phyloP scores from a whole-genome alignment of 2,329 filamentous ascomycete species.

The Plectosphaerella plurivora region DNA sequence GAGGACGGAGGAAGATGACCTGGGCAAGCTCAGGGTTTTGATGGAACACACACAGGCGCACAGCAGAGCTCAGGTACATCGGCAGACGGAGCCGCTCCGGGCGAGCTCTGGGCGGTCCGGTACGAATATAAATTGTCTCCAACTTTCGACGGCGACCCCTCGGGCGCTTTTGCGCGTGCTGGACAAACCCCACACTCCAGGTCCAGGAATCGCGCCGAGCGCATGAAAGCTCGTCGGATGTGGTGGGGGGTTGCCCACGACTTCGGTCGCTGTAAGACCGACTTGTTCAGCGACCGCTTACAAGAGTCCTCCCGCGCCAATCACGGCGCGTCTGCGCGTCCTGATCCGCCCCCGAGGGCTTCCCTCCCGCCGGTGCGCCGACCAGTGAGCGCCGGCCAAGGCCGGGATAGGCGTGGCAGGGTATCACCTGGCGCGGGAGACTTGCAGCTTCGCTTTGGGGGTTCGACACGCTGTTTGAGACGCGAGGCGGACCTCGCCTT shows the following conservation, averaged over 20 bases:
- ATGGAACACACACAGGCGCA: too few relatives aligned
- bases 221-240: neutral
- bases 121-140: too few relatives aligned
- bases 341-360: neutral
- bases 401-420: neutral
- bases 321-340: neutral
- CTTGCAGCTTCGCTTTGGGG: too few relatives aligned
- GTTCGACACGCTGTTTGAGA: too few relatives aligned
- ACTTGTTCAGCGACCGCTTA: slow-evolving; percentile 1
- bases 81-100: too few relatives aligned
- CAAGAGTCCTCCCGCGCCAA: slow-evolving; percentile 1
- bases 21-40: too few relatives aligned
- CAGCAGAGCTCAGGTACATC: too few relatives aligned
- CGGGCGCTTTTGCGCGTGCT: neutral
- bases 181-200: neutral
- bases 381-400: slow-evolving; percentile 1
- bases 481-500: too few relatives aligned
- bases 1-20: too few relatives aligned
- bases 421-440: too few relatives aligned
- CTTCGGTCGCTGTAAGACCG: slow-evolving; percentile 15
- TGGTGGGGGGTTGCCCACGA: neutral
- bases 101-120: too few relatives aligned
- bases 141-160: neutral
- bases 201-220: neutral
- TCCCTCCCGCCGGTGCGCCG: neutral